Evolutionary conservation across 768 basidiomycete genomes (phyloP).

Genomic region (Gloeopeniophorella convolvens): DNA sequence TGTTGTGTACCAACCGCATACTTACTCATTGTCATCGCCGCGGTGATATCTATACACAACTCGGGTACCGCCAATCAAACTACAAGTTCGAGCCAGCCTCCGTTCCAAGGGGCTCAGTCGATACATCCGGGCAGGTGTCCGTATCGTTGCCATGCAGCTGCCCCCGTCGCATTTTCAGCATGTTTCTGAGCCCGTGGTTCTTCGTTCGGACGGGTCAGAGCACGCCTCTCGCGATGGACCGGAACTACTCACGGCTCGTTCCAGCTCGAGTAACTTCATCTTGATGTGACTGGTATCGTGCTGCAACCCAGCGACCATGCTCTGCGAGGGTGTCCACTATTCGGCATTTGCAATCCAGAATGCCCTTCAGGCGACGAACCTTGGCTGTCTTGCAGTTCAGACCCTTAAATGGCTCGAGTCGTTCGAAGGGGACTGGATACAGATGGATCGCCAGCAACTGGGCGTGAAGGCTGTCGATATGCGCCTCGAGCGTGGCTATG

Average conservation of each 20-base stretch:
- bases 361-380: conserved; percentile 31
- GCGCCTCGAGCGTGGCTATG: conserved; percentile 63
- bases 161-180: conserved; percentile 7
- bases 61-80: no score
- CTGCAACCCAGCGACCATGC: conserved; percentile 67
- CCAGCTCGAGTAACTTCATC: conserved; percentile 60
- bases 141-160: no score
- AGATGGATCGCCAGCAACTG: conserved; percentile 47
- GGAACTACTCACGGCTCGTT: conserved; percentile 50
- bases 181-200: conserved; percentile 17
- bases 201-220: not conserved
- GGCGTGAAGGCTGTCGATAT: conserved; percentile 61
- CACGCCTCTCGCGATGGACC: not conserved
- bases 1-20: no score
- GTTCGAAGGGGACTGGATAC: conserved; percentile 49
- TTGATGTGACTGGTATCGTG: conserved; percentile 54
- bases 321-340: conserved; percentile 34
- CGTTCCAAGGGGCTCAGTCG: no score
- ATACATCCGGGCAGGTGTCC: no score
- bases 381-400: conserved; percentile 75
- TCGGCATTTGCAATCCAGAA: not conserved
- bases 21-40: no score
- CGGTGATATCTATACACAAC: no score
- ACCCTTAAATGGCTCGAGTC: conserved; percentile 58
- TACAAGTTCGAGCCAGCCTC: conserved; percentile 9